Conservation (phyloP, 2,329 filamentous ascomycete species). For the Colletotrichum sp. region DNA sequence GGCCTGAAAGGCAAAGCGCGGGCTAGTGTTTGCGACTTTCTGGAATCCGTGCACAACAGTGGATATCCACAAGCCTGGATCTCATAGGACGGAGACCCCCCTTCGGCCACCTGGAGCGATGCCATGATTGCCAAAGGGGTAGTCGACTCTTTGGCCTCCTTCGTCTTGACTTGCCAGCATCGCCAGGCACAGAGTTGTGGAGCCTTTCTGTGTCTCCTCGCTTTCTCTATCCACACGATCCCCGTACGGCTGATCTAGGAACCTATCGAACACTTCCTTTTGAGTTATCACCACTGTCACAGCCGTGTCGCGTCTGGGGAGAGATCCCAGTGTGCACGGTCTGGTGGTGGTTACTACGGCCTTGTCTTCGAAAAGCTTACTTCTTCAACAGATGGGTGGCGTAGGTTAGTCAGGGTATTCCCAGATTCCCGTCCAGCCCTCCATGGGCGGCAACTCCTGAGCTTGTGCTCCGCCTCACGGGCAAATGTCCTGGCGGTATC, state of each 20-base stretch:
- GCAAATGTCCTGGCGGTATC: background rate
- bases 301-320: conserved; percentile 16
- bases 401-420: background rate
- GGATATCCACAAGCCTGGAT: background rate
- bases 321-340: background rate
- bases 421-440: background rate
- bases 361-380: background rate
- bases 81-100: background rate
- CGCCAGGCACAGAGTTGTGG: background rate
- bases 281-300: conserved; percentile 19
- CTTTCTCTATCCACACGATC: background rate
- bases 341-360: background rate
- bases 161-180: background rate
- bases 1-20: background rate
- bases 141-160: background rate
- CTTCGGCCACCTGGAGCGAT: background rate
- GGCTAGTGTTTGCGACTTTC: background rate
- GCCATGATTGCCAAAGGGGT: background rate
- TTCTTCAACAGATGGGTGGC: background rate
- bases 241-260: background rate
- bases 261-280: background rate
- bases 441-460: background rate
- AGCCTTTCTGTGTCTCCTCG: background rate
- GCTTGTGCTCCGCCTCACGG: background rate
- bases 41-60: background rate